Percentiles rank a stretch among this genome's conserved stretches.
phyloP scores from a whole-genome alignment of 768 basidiomycete species.

The Lyophyllum atratum region DNA sequence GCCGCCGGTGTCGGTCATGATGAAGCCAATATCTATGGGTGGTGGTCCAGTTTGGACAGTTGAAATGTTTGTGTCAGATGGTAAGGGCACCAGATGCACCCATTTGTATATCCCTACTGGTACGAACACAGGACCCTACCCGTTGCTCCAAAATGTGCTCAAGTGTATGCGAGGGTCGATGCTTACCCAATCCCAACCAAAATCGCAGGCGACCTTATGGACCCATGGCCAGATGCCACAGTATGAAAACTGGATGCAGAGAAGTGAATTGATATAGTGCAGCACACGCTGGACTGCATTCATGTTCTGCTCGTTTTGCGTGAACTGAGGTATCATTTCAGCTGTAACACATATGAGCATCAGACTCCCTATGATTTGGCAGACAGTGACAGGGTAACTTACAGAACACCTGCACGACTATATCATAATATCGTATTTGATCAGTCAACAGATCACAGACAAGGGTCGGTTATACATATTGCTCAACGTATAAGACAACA shows the following conservation, averaged over 20 bases:
- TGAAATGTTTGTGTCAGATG: slow-evolving; percentile 20
- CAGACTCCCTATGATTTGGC: not conserved
- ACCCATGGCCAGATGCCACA: slow-evolving; percentile 49
- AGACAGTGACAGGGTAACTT: slow-evolving; percentile 23
- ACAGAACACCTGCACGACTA: slow-evolving; percentile 59
- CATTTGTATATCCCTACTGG: slow-evolving; percentile 58
- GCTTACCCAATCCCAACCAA: slow-evolving; percentile 64
- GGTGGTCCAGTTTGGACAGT: slow-evolving; percentile 20
- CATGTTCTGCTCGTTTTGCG: slow-evolving; percentile 69
- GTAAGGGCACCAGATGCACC: slow-evolving; percentile 50
- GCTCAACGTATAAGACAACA: slow-evolving; percentile 54
- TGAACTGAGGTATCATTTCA: slow-evolving; percentile 56
- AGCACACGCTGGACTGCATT: slow-evolving; percentile 73
- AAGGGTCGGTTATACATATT: slow-evolving; percentile 43
- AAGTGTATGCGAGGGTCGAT: not conserved
- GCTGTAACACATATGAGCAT: slow-evolving; percentile 30
- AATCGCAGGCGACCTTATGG: slow-evolving; percentile 54
- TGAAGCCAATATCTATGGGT: too few species aligned
- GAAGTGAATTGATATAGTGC: slow-evolving; percentile 44
- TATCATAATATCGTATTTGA: not conserved
- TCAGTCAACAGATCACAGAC: not conserved
- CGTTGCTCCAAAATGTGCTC: not conserved
- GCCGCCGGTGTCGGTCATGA: too few species aligned
- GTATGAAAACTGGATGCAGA: slow-evolving; percentile 47
- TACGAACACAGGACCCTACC: slow-evolving; percentile 60